Evolutionary conservation across 2,329 filamentous ascomycete genomes (phyloP), one percentile per base, ranked within the genome.

Genomic region (Penicillium sumatraense): DNA sequence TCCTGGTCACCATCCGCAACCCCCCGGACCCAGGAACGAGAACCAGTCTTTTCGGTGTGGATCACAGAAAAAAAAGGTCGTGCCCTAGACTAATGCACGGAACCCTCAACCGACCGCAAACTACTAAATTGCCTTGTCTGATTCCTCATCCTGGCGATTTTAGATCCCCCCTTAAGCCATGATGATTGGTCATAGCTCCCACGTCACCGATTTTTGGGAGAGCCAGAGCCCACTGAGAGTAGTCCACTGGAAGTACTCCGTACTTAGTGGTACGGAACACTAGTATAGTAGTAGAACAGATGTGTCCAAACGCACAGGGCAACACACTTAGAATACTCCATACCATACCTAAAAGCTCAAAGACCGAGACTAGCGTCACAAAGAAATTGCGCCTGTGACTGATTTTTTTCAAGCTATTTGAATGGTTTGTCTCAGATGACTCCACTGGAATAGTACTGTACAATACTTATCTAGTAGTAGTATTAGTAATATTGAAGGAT

Each of bases 81-180:
- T 45, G 46, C 29, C 21, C 41, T 54, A 38, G 48, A 13, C 54
- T 52, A 50, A 46, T 44, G 44, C 44, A 57, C 57, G 51, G 57
- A 59, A 53, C 47, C 53, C 48, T 54, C 40, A 54, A 46, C 57
- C 57, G 57, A 57, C 57, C 48, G 52, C 46, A 51, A 40, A 47
- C 36, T 16, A 51, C n/a, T n/a, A n/a, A n/a, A n/a, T n/a, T 33
- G 26, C 27, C 48, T 16, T 51, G 48, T 29, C 41, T 11, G 41
- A 45, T 45, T 18, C n/a, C n/a, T 45, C 24, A 45, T 45, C 41
- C 26, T 26, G 40, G 41, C 2, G 11, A 14, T 16, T 31, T 16
- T 45, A 11, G 18, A 40, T 45, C 11, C 40, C 21, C 40, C 21
- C 40, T 10, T 21, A 2, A 24, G 21, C 40, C 9, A 16, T 8